phyloP scores from a whole-genome alignment of 1,139 yeast species.

The Kodamaea sp. region DNA sequence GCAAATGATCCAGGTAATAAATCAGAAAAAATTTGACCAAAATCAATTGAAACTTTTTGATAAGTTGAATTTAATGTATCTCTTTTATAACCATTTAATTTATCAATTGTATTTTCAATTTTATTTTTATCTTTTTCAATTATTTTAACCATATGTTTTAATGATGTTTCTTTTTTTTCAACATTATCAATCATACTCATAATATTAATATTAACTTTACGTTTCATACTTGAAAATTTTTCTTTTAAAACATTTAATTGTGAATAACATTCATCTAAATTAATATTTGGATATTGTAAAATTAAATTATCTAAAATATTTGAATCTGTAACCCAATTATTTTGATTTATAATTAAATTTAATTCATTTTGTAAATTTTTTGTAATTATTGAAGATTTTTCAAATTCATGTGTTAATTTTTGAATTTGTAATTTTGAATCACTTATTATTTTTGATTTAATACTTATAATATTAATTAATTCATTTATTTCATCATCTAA shows the following conservation, averaged over 20 bases:
- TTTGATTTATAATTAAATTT: slow-evolving; percentile 48
- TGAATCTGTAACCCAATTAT: slow-evolving; percentile 73
- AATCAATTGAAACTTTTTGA: slow-evolving; percentile 80
- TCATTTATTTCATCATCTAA: slow-evolving; percentile 77
- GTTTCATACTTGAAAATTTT: slow-evolving; percentile 68
- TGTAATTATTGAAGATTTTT: slow-evolving; percentile 48
- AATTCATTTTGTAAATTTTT: slow-evolving; percentile 42
- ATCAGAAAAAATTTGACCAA: slow-evolving; percentile 90
- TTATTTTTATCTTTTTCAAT: slow-evolving; percentile 88
- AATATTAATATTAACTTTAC: slow-evolving; percentile 82
- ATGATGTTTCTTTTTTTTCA: slow-evolving; percentile 78
- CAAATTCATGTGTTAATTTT: slow-evolving; percentile 61
- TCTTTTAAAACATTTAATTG: slow-evolving; percentile 57
- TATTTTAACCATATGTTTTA: slow-evolving; percentile 78
- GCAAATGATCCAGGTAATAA: slow-evolving; percentile 88
- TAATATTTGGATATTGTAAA: slow-evolving; percentile 57
- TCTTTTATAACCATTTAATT: slow-evolving; percentile 81
- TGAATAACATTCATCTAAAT: slow-evolving; percentile 59
- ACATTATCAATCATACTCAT: slow-evolving; percentile 94
- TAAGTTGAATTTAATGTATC: slow-evolving; percentile 82
- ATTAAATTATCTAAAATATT: slow-evolving; percentile 52
- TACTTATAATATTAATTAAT: slow-evolving; percentile 48
- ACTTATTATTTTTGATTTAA: slow-evolving; percentile 49
- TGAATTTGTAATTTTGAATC: slow-evolving; percentile 55
- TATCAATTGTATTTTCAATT: slow-evolving; percentile 84